Base-by-base conservation (phyloP, 768 basidiomycete genomes). In the Tricholoma sp. region DNA sequence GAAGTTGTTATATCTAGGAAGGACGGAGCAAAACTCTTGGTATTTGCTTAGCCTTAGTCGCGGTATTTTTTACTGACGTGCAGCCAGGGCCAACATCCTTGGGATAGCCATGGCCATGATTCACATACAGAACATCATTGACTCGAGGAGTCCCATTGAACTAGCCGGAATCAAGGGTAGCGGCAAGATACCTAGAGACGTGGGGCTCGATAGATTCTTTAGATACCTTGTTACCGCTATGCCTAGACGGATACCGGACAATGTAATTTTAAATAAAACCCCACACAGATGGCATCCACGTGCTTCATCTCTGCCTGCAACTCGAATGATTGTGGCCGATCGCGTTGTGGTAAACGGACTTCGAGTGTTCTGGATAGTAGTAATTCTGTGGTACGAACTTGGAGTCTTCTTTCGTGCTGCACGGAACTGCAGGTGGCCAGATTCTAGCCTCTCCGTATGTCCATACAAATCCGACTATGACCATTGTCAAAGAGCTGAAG, bases 21-120 rank as follows among this genome's bases (percentile, higher is more conserved):
- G 77, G 89, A 91, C 62, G 89, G 88, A 44, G 77, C 82, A 24
- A 90, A 89, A 64, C 66, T 92, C 31, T 60, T 92, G 68, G 89
- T 91, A 70, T 57, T 77, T n/a, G 11, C 50, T 44, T 31, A n/a
- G 13, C 36, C 53, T 20, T 50, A 59, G 45, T 47, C 32, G 48
- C 54, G 17, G 0, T 39, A 2, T n/a, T 12, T 6, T 3, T 37
- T 52, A 57, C 50, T 32, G 24, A 53, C 50, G 45, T 7, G 34
- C n/a, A 52, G 61, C 12, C 53, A 85, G 84, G 82, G 83, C 29
- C 71, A 76, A 58, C 83, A 81, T 66, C 76, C 76, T 59, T 80
- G 74, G 61, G 71, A 74, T 57, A 69, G 67, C 52, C 71, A 69
- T 57, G 68, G 67, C 36, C 69, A 69, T 57, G 70, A 65, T 39